Evolutionary conservation across 345 rosid genomes (phyloP).

Genomic region (Punica granatum): DNA sequence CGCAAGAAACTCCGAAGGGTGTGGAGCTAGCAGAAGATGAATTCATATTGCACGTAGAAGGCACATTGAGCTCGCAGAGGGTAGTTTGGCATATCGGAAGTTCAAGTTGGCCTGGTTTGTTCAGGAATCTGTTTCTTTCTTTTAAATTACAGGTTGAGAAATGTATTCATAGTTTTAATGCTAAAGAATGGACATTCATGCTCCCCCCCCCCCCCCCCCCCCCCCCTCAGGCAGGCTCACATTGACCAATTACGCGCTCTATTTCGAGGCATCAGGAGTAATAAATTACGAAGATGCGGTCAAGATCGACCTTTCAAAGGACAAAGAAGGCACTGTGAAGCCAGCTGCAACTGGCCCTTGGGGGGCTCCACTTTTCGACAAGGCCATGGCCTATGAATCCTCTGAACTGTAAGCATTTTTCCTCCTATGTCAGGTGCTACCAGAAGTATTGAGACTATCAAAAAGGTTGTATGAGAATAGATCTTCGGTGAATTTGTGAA

Average conservation of each 20-base stretch:
- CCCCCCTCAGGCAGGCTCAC: slow-evolving; percentile 72
- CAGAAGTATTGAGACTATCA: too few species aligned
- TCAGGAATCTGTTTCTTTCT: not conserved
- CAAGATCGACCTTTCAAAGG: slow-evolving; percentile 69
- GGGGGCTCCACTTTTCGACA: slow-evolving; percentile 95
- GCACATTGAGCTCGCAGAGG: slow-evolving; percentile 74
- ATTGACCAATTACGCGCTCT: slow-evolving; percentile 79
- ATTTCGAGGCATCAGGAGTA: slow-evolving; percentile 81
- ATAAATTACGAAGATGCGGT: slow-evolving; percentile 72
- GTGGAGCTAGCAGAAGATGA: slow-evolving; percentile 76
- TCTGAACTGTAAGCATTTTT: slow-evolving; percentile 55
- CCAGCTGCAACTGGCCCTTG: slow-evolving; percentile 90
- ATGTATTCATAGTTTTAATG: too few species aligned
- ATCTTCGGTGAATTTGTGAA: not conserved
- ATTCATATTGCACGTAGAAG: slow-evolving; percentile 81
- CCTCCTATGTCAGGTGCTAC: not conserved
- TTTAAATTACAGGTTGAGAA: not conserved
- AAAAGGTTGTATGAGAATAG: too few species aligned
- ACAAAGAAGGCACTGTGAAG: slow-evolving; percentile 32
- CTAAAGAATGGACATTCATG: not conserved
- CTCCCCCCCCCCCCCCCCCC: slow-evolving; percentile 21
- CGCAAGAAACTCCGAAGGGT: slow-evolving; percentile 62
- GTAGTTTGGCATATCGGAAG: slow-evolving; percentile 79
- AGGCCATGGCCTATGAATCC: slow-evolving; percentile 69
- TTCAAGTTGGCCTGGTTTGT: slow-evolving; percentile 86